Evolutionary conservation across 805 yeast species (phyloP).

Genomic region (Wickerhamiella azymoides): DNA sequence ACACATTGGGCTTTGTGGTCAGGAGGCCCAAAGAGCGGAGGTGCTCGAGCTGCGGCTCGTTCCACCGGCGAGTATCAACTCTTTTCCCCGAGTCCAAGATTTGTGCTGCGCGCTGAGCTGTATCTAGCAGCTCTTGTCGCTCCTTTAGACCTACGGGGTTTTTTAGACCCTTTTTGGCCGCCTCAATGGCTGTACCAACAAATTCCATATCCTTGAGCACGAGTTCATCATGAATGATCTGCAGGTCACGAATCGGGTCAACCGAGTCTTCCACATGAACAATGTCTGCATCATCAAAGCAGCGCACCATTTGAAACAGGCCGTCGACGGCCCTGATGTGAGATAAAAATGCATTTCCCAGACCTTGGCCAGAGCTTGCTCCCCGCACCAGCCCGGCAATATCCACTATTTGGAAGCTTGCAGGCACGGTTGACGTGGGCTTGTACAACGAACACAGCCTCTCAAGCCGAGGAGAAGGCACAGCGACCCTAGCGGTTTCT

Average conservation of each 20-base stretch:
- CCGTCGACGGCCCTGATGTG: conserved; percentile 63
- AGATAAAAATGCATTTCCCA: conserved; percentile 59
- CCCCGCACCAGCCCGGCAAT: conserved; percentile 60
- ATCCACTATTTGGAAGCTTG: conserved; percentile 46
- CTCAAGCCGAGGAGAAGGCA: conserved; percentile 83
- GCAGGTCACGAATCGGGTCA: conserved; percentile 50
- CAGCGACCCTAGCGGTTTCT: conserved; percentile 91
- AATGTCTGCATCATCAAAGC: conserved; percentile 49
- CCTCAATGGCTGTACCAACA: conserved; percentile 43
- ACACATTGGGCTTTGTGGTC: conserved; percentile 82
- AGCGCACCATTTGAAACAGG: conserved; percentile 53
- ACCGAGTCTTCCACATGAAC: conserved; percentile 53
- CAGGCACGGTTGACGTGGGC: conserved; percentile 39
- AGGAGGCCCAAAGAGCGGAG: conserved; percentile 44
- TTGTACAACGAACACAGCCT: conserved; percentile 44
- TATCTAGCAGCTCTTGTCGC: conserved; percentile 28
- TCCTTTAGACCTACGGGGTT: conserved; percentile 26
- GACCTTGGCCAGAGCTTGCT: conserved; percentile 51
- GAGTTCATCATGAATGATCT: conserved; percentile 51
- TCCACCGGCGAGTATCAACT: conserved; percentile 47
- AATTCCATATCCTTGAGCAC: conserved; percentile 54
- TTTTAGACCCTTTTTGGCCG: conserved; percentile 30
- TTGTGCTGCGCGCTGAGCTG: conserved; percentile 27
- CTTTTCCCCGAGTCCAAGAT: conserved; percentile 52
- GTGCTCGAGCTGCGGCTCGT: conserved; percentile 33